These are phyloP conservation scores for Kurtzmaniella quercitrusa DNA, from an alignment of 1,139 yeast species.

Conservation along the genomic window DNA sequence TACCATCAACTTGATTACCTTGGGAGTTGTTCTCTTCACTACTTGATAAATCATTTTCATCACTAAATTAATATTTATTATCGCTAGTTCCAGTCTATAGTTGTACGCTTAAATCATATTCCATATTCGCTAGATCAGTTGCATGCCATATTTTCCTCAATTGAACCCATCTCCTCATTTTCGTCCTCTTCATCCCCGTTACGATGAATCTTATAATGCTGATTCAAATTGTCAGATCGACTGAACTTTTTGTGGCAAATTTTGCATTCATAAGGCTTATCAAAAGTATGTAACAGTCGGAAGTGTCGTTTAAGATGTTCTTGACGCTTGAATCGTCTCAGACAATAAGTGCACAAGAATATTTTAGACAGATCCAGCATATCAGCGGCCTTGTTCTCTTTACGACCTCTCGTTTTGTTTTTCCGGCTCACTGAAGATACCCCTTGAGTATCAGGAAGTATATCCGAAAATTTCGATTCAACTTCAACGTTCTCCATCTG, in stretches of 20 bases:
- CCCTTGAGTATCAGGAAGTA: constrained; percentile 39
- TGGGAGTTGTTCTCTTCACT: neutral
- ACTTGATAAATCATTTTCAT: neutral
- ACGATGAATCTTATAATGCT: constrained; percentile 70
- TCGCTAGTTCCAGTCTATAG: no score
- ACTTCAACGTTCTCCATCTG: constrained; percentile 38
- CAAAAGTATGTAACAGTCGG: constrained; percentile 69
- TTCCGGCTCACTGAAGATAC: constrained; percentile 30
- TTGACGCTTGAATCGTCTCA: constrained; percentile 66
- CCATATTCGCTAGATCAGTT: neutral
- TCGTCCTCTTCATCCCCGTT: constrained; percentile 23
- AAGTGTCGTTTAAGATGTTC: constrained; percentile 78
- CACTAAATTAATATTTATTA: neutral
- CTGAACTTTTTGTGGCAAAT: constrained; percentile 71
- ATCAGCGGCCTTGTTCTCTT: constrained; percentile 46
- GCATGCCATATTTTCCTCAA: neutral
- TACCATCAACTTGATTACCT: no score
- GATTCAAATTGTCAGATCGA: constrained; percentile 70
- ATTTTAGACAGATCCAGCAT: constrained; percentile 38
- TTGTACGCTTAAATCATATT: neutral
- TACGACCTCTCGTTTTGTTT: constrained; percentile 41
- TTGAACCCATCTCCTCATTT: neutral
- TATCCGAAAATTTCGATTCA: constrained; percentile 36
- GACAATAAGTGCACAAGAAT: constrained; percentile 46
- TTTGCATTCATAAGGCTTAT: constrained; percentile 70